Base-by-base conservation (phyloP, 1,139 yeast genomes). In the Geotrichum klebahnii region DNA sequence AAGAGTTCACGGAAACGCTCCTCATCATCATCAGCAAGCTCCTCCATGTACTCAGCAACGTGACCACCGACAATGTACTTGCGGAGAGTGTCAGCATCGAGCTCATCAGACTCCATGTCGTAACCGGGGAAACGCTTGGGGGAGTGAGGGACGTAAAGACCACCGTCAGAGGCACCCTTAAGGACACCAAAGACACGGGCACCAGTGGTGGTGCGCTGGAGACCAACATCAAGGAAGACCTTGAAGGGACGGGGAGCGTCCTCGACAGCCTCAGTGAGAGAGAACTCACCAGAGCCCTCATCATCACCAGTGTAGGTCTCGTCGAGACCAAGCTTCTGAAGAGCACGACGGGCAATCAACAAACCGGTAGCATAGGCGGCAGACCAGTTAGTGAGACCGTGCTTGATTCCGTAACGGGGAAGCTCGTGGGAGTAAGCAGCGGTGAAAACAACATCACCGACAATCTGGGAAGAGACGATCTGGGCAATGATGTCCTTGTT, bases 131-230 rank as follows among this genome's bases (percentile, higher is more conserved):
- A 92, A 85, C 98, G 90, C 84, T 90, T 90, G 72, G 96, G 86
- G 67, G 96, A 88, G 90, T 92, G 99, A 66, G 99, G 99, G 73
- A 92, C 81, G 90, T 86, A 88, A 71, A 92, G 81, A 70, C 99
- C 99, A 86, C 98, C 99, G 75, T 92, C 99, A 61, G 97, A 90
- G 72, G 98, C 98, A 86, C 99, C 99, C 85, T 92, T 92, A 74
- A 94, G 81, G 72, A 90, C 97, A 86, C 97, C 99, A 70, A 92
- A 92, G 74, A 92, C 82, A 79, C 96, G 88, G 73, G 97, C 97
- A 88, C 99, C 99, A 70, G 97, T 90, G 79, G 99, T 92, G 79
- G 99, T 89, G 84, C 99, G 92, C 79, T 90, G 95, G 76, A 94
- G 82, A 88, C 99, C 99, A 72, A 92, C 90, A 75, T 92, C 99